Evolutionary conservation across 148 eudicot species (phyloP), one percentile per base, ranked within the genome.

Genomic region (Mesembryanthemum crystallinum): DNA sequence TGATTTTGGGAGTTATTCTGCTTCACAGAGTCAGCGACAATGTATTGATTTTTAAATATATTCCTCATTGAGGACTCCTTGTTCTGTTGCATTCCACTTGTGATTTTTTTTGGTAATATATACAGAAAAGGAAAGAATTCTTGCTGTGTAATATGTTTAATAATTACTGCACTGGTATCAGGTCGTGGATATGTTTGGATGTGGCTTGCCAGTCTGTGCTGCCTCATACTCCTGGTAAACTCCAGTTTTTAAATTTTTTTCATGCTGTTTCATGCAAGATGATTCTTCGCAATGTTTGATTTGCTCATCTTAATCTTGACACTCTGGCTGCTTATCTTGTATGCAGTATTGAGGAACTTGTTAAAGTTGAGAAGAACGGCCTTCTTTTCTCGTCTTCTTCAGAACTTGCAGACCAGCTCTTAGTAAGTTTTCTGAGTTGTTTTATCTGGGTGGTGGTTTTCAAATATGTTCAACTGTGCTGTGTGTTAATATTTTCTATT

Each of bases 181-280:
- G 98, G 97, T 95, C 66, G 99, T 95, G 37, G 99, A 95, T 85
- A 95, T 95, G 99, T 95, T 95, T 85, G 99, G 97, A 25, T 95
- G 97, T 85, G 97, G 99, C 63, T 79, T 95, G 61, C 99, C 99
- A n/a, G 97, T 95, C 68, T 95, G 97, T 67, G 99, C 99, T 63
- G 94, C 87, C 76, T 92, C 99, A 21, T 95, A 95, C 83, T 95
- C 99, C 55, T 95, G 98, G 98, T 94, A 90, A 80, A 66, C 25
- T 67, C 67, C 17, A 14, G 24, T n/a, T 29, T 73, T 43, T 66
- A 28, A 42, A n/a, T 51, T 76, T 35, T 5, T 57, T 14, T 9
- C 69, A 54, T 57, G 1, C n/a, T 69, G 64, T 51, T 59, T 18
- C 35, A 30, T 20, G 15, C 30, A 13, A 45, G 14, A 24, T 20